Conservation (phyloP, 441 rosid species). For the Gossypium davidsonii region DNA sequence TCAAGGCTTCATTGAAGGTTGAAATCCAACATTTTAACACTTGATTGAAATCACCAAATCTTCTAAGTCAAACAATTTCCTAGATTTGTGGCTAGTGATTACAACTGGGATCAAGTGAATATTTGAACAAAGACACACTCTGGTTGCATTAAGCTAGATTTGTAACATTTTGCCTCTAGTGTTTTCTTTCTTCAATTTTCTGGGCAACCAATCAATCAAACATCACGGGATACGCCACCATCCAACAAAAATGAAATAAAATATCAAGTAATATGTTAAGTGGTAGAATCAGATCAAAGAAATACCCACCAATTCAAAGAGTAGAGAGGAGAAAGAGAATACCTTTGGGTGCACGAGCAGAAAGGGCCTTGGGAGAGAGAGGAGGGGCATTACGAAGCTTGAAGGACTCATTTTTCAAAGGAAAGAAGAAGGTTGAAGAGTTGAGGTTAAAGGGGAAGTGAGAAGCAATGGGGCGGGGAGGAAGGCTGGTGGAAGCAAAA, state of each 20-base stretch:
- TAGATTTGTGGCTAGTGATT: not conserved
- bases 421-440: conserved; percentile 22
- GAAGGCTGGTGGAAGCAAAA: not conserved
- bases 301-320: not conserved
- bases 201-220: not conserved
- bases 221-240: not conserved
- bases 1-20: not conserved
- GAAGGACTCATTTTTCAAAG: conserved; percentile 13
- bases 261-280: not conserved
- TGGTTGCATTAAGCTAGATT: not conserved
- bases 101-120: not conserved
- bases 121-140: not conserved
- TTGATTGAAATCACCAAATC: not conserved
- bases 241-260: not conserved
- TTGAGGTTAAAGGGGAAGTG: conserved; percentile 15
- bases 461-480: conserved; percentile 6
- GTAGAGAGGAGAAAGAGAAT: not conserved
- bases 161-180: not conserved
- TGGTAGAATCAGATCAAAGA: not conserved
- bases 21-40: not conserved
- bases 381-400: conserved; percentile 21
- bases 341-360: conserved; percentile 42
- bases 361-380: conserved; percentile 27
- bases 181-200: not conserved
- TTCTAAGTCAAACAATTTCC: not conserved